A percentile compares a stretch with the other conserved stretches of the same genome.
These are phyloP conservation scores for Cryphonectria nitschkei DNA, from an alignment of 2,329 filamentous ascomycete genomes.

Conservation along the genomic window DNA sequence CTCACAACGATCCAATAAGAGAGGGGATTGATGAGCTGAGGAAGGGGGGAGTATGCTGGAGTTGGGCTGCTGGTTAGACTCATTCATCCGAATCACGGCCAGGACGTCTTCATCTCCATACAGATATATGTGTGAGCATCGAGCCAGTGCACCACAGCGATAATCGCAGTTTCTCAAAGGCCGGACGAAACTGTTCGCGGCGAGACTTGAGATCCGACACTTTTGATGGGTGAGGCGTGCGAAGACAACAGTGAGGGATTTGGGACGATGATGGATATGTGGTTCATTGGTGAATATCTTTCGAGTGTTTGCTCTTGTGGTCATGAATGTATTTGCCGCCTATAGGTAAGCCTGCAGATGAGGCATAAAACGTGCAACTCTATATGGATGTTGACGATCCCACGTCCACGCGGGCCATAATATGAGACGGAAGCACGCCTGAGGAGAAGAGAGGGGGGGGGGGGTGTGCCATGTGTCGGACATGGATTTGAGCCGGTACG, in stretches of 20 bases:
- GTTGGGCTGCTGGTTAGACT: neutral
- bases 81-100: neutral
- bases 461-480: constrained; percentile 7
- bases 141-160: neutral
- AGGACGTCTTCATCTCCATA: constrained; percentile 11
- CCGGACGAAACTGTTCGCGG: constrained; percentile 11
- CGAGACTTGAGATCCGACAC: constrained; percentile 21
- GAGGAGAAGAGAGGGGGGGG: neutral
- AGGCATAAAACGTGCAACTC: constrained; percentile 25
- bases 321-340: constrained; percentile 16
- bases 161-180: constrained; percentile 2
- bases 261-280: constrained; percentile 14
- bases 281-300: constrained; percentile 15
- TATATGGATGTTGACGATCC: constrained; percentile 4
- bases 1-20: neutral
- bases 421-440: constrained; percentile 14
- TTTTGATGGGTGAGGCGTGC: constrained; percentile 23
- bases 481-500: constrained; percentile 10
- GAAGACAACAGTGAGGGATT: constrained; percentile 11
- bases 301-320: constrained; percentile 21
- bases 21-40: neutral
- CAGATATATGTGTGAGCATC: constrained; percentile 21
- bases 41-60: neutral
- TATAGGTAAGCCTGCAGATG: constrained; percentile 11
- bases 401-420: neutral